Percentiles rank a stretch among this genome's conserved stretches.
Conservation (phyloP, 176 grass and related monocot genomes). For the Cenchrus americanus region DNA sequence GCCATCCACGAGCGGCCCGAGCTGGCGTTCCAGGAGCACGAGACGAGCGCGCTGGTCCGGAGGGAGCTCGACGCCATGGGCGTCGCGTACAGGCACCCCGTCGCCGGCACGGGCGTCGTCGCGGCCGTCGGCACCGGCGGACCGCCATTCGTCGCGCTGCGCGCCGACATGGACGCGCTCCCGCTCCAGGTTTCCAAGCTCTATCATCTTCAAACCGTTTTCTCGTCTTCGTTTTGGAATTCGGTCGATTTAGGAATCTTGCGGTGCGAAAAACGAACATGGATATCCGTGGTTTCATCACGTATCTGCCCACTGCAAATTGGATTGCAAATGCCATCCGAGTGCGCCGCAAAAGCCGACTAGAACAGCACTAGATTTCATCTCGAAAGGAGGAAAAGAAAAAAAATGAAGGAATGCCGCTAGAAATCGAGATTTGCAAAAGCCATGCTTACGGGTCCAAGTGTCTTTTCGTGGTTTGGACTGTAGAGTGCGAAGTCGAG, state of each 20-base stretch:
- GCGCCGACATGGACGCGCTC: constrained; percentile 82
- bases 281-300: background rate
- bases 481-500: constrained; percentile 20
- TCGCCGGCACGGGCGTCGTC: constrained; percentile 71
- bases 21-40: constrained; percentile 70
- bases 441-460: background rate
- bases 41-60: constrained; percentile 62
- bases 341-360: background rate
- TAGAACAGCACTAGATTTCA: background rate
- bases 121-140: constrained; percentile 53
- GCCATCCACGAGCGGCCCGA: constrained; percentile 74
- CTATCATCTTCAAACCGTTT: too few species aligned
- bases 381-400: background rate
- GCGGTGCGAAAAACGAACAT: background rate
- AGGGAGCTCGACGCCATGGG: constrained; percentile 63
- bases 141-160: constrained; percentile 67
- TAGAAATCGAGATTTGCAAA: background rate
- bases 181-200: constrained; percentile 58
- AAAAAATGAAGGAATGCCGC: background rate
- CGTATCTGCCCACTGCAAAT: background rate
- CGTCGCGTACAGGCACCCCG: constrained; percentile 44
- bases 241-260: background rate
- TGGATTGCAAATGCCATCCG: background rate
- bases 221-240: background rate
- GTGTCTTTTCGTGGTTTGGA: background rate